Evolutionary conservation across 2,329 filamentous ascomycete genomes (phyloP).

Genomic region (Aspergillus sojae): DNA sequence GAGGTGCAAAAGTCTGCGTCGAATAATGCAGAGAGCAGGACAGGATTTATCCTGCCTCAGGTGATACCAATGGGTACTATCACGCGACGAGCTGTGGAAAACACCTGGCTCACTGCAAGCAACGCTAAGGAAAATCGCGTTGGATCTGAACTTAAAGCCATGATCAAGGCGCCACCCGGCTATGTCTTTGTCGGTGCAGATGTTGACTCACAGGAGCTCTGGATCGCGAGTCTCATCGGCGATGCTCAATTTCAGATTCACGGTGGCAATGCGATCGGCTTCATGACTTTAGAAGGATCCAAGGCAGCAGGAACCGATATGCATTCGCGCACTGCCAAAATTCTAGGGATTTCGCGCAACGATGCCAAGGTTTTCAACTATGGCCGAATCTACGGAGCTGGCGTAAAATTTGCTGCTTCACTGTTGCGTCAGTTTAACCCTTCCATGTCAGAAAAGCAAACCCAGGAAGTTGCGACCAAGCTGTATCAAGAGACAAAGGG

Average conservation of each 20-base stretch:
- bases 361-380: constrained; percentile 99
- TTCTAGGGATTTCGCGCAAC: constrained; percentile 90
- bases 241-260: constrained; percentile 94
- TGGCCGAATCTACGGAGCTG: constrained; percentile 97
- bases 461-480: constrained; percentile 71
- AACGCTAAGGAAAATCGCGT: constrained; percentile 97
- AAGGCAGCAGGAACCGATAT: constrained; percentile 93
- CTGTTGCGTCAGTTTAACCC: constrained; percentile 94
- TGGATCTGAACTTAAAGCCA: constrained; percentile 94
- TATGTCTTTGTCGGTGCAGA: constrained; percentile 96
- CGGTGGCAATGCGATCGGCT: constrained; percentile 94
- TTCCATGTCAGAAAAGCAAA: constrained; percentile 75
- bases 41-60: constrained; percentile 92
- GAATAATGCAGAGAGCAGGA: constrained; percentile 30
- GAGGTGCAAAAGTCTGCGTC: constrained; percentile 48
- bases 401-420: constrained; percentile 87
- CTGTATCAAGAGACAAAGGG: constrained; percentile 92
- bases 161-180: constrained; percentile 88
- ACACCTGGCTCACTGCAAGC: constrained; percentile 96
- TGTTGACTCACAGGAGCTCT: constrained; percentile 95
- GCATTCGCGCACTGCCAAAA: constrained; percentile 89
- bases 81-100: constrained; percentile 90
- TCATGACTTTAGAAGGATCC: constrained; percentile 97
- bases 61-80: constrained; percentile 98
- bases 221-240: constrained; percentile 94